Evolutionary conservation across 805 yeast genomes (phyloP), one percentile per base, ranked within the genome.

Genomic region (Starmerella apis): DNA sequence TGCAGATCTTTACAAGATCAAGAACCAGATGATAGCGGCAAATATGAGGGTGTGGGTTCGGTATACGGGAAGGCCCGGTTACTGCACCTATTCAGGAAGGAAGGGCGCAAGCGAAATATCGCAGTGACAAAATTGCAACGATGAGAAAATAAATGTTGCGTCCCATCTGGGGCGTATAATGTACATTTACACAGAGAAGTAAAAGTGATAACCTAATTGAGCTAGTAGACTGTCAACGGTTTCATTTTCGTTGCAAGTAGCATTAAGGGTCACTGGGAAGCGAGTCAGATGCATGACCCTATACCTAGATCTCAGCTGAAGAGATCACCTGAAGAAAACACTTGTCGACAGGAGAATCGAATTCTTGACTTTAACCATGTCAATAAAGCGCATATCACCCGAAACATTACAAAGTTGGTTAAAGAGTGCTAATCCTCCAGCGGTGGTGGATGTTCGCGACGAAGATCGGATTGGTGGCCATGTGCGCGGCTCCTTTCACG

Each of bases 391-490:
- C 5, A 56, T 63, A 5, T 43, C 57, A 9, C 55, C 64, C 3
- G 52, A 59, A 19, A 60, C 64, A 3, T 57, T 65, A 19, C 51
- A 54, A 20, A 25, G 52, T 19, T 65, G 67, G 68, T 56, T 65
- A 30, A 56, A 49, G 42, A 42, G 51, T 31, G 14, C 47, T 14
- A 58, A 61, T n/a, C 57, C 62, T 10, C 58, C 66, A 6, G 61
- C 61, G 3, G 75, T 88, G 2, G 74, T 90, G 1, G 97, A 88
- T 59, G 96, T 90, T 2, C 73, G 97, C 47, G 96, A 88, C 49
- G 72, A 76, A 7, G 96, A 90, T 65, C 76, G 74, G 61, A 64
- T 81, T 36, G 96, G 96, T 1, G 80, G 94, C 28, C 86, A 83
- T 59, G 76, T 83, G 47, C 66, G 61, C 47, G 72, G 74, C 9